Conservation (phyloP, 192 early-diverging fungal species). For the Linnemannia hyalina region DNA sequence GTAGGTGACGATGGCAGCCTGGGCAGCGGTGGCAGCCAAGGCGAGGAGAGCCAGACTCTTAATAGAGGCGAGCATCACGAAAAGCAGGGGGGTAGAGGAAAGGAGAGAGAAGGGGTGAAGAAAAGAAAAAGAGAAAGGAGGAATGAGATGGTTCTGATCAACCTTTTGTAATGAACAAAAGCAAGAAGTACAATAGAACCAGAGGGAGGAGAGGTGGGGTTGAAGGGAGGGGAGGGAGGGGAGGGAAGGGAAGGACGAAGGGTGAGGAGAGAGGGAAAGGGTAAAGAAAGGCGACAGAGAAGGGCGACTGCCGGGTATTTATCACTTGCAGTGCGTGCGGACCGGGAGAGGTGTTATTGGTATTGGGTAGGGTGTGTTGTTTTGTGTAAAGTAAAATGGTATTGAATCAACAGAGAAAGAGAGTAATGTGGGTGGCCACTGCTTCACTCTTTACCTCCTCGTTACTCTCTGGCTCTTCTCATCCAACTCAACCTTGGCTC, state of each 20-base stretch:
- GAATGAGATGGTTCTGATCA: neutral
- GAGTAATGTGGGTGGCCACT: neutral
- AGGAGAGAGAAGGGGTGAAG: conserved; percentile 15
- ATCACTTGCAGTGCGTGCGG: neutral
- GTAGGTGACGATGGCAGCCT: conserved; percentile 71
- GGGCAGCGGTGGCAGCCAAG: conserved; percentile 48
- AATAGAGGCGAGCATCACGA: conserved; percentile 49
- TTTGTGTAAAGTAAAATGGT: neutral
- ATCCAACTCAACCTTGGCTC: neutral
- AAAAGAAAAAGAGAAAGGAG: conserved; percentile 35
- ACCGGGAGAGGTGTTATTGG: neutral
- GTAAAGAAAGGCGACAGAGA: neutral
- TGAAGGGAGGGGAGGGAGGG: conserved; percentile 41
- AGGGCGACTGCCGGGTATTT: neutral
- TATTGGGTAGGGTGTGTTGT: neutral
- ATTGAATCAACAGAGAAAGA: neutral
- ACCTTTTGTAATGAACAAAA: conserved; percentile 23
- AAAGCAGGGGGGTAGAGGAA: neutral
- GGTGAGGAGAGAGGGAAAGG: conserved; percentile 9
- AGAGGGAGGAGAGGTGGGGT: conserved; percentile 28
- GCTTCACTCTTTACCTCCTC: neutral
- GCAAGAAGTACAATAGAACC: neutral
- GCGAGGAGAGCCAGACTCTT: conserved; percentile 53
- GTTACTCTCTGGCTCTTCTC: neutral
- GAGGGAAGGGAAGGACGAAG: conserved; percentile 24